A percentile compares a stretch with the other conserved stretches of the same genome.
These are phyloP conservation scores for Glutinoglossum americanum DNA, from an alignment of 495 filamentous ascomycete species.

Conservation along the genomic window DNA sequence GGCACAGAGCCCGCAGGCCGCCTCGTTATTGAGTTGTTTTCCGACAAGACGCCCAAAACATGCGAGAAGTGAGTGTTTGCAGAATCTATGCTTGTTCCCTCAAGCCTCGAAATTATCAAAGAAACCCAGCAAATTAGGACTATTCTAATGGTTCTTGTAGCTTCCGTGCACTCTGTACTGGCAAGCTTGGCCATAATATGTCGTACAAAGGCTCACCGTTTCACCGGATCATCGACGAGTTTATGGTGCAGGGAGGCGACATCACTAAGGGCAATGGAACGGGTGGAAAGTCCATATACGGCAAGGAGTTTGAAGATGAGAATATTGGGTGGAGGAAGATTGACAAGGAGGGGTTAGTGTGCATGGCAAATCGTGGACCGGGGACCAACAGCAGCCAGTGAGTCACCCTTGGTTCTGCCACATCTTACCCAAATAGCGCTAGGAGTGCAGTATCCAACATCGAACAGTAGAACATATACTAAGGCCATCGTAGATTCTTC, in stretches of 20 bases:
- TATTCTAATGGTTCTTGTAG: slow-evolving; percentile 4
- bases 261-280: slow-evolving; percentile 22
- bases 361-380: slow-evolving; percentile 24
- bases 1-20: slow-evolving; percentile 20
- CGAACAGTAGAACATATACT: background rate
- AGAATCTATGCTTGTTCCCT: background rate
- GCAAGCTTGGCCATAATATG: slow-evolving; percentile 6
- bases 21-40: slow-evolving; percentile 24
- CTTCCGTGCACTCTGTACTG: slow-evolving; percentile 17
- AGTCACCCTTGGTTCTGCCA: background rate
- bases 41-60: slow-evolving; percentile 22
- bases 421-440: background rate
- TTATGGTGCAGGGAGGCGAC: slow-evolving; percentile 27
- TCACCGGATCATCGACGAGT: slow-evolving; percentile 24
- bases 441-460: background rate
- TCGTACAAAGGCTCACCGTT: slow-evolving; percentile 18
- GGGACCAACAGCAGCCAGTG: slow-evolving; percentile 24
- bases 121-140: background rate
- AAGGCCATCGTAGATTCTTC: slow-evolving; percentile 18
- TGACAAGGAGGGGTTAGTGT: slow-evolving; percentile 21
- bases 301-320: slow-evolving; percentile 21
- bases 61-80: slow-evolving; percentile 24
- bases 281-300: slow-evolving; percentile 20
- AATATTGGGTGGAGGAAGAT: slow-evolving; percentile 23
- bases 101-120: background rate